Evolutionary conservation across 1,284 basidiomycete genomes (phyloP), one percentile per base, ranked within the genome.

Genomic region (Tilletia caries): DNA sequence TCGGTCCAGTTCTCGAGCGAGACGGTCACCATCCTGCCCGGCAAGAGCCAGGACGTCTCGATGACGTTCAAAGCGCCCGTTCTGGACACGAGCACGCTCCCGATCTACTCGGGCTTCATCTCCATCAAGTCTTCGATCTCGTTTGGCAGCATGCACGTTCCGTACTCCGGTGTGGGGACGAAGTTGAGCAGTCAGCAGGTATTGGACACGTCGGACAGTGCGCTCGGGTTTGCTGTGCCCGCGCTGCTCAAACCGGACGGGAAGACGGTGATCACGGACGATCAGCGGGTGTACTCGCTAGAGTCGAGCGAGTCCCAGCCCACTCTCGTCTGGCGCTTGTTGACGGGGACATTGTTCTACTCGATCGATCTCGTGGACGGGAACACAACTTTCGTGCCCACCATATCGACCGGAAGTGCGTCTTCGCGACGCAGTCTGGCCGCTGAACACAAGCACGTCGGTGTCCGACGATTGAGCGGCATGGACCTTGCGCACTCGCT

Each of bases 91-190:
- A 79, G 84, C 13, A 85, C 85, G 2, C 86, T 87, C 78, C 89
- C 89, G 5, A 85, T 89, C 64, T 89, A 86, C 84, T 88, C 87
- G 52, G 89, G 88, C 3, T 88, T 87, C 84, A 87, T 89, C 72
- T 81, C 88, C 50, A 89, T 86, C 81, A 95, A 86, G 85, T 94
- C 89, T 77, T 88, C 87, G 2, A 66, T 52, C 4, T 65, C 50
- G 64, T 74, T 72, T 70, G 69, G 68, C 48, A 71, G 69, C 29
- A 64, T 70, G 68, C 71, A 68, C 60, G 71, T 77, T n/a, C 73
- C 76, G 1, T 77, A 77, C 68, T 68, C 68, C 20, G 76, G 76
- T 5, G 74, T 73, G 66, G 68, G 68, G 32, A 71, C 70, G 12
- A 72, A 73, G 60, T 67, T 74, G 8, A 73, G 69, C 66, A 70